Conservation (phyloP, 1,139 yeast species). For the Suhomyces ambrosiae region DNA sequence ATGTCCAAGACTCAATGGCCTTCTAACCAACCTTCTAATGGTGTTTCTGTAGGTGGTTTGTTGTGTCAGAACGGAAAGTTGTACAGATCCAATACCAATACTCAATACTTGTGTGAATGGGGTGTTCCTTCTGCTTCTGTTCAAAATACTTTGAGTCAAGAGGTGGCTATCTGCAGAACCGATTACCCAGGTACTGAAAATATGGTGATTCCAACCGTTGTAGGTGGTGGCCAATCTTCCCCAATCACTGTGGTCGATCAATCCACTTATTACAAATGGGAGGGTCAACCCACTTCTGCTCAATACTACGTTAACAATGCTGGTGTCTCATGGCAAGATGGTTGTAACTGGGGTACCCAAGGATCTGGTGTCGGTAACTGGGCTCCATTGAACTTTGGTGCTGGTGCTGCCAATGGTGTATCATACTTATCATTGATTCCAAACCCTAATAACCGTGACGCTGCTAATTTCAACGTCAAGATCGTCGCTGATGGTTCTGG, state of each 20-base stretch:
- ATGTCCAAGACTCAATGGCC: slow-evolving; percentile 99
- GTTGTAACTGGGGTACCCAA: slow-evolving; percentile 88
- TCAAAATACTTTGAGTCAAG: slow-evolving; percentile 60
- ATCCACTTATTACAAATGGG: slow-evolving; percentile 77
- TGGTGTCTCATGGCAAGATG: slow-evolving; percentile 85
- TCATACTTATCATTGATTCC: slow-evolving; percentile 92
- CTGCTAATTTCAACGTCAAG: slow-evolving; percentile 85
- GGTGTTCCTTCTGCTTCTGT: slow-evolving; percentile 73
- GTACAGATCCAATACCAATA: slow-evolving; percentile 69
- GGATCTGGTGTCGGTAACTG: slow-evolving; percentile 92
- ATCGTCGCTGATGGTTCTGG: slow-evolving; percentile 67
- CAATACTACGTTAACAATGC: slow-evolving; percentile 98
- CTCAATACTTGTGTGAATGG: slow-evolving; percentile 78
- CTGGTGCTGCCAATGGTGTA: slow-evolving; percentile 78
- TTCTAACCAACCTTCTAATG: slow-evolving; percentile 74
- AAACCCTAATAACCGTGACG: slow-evolving; percentile 80
- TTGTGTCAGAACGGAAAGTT: slow-evolving; percentile 76
- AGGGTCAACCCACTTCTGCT: slow-evolving; percentile 81
- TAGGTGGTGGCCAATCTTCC: slow-evolving; percentile 63
- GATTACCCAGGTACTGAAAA: slow-evolving; percentile 99
- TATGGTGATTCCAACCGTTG: slow-evolving; percentile 91
- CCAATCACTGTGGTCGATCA: slow-evolving; percentile 81
- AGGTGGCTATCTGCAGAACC: slow-evolving; percentile 91
- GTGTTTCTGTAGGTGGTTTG: slow-evolving; percentile 91
- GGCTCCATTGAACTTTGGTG: slow-evolving; percentile 96